These are phyloP conservation scores for Crithidia thermophila DNA, from an alignment of 208 protist genomes.

Conservation along the genomic window DNA sequence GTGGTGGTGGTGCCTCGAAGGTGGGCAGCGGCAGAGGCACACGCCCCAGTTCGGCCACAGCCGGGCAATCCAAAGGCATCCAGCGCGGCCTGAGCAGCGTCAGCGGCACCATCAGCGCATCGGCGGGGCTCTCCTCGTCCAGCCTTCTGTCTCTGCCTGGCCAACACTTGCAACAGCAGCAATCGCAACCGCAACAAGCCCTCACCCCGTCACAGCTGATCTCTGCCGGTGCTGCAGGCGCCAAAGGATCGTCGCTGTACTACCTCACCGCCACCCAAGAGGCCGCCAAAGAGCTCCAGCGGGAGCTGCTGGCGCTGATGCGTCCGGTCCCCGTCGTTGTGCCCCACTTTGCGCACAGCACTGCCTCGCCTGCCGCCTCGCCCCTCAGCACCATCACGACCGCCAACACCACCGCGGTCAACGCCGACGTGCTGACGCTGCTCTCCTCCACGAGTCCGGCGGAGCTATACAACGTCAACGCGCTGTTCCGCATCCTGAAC, in stretches of 20 bases:
- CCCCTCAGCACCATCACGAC: not conserved
- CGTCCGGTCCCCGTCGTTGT: constrained; percentile 24
- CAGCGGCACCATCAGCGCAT: no score
- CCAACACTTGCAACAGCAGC: no score
- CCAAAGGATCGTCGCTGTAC: constrained; percentile 15
- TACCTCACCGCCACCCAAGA: constrained; percentile 8
- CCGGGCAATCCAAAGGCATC: not conserved
- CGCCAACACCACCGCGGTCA: not conserved
- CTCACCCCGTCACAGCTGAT: no score
- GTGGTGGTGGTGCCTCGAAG: not conserved
- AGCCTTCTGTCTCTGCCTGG: no score
- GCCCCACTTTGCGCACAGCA: constrained; percentile 4
- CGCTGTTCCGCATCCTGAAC: constrained; percentile 49
- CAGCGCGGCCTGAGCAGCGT: not conserved
- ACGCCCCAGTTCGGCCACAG: no score
- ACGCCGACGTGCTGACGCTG: not conserved
- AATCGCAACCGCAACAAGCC: no score
- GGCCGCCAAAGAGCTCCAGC: constrained; percentile 18
- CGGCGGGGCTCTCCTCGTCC: no score
- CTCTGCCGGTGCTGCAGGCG: not conserved
- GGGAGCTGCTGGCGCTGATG: constrained; percentile 33
- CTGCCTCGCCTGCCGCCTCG: not conserved
- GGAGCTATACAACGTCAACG: constrained; percentile 51
- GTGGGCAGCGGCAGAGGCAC: no score
- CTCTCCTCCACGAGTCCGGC: constrained; percentile 18